A percentile compares a stretch with the other conserved stretches of the same genome.
These are phyloP conservation scores for Hymenoscyphus repandus DNA, from an alignment of 2,329 filamentous ascomycete genomes.

Conservation along the genomic window DNA sequence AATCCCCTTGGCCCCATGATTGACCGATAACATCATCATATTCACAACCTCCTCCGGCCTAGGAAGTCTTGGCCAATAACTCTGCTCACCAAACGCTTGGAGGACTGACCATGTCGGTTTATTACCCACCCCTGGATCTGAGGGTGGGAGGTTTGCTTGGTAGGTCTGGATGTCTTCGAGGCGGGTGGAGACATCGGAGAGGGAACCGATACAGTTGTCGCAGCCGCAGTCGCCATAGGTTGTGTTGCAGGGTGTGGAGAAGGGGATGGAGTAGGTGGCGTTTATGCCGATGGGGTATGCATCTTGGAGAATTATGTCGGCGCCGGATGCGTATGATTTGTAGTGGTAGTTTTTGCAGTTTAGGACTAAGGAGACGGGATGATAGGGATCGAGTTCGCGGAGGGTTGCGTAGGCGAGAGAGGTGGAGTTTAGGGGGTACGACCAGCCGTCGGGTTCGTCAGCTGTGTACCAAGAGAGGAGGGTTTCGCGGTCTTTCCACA, in stretches of 20 bases:
- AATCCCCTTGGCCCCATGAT: constrained; percentile 44
- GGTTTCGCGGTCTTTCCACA: constrained; percentile 30
- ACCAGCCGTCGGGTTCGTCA: constrained; percentile 41
- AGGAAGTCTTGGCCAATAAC: constrained; percentile 42
- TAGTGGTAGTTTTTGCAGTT: constrained; percentile 49
- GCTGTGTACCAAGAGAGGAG: constrained; percentile 47
- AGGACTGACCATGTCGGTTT: constrained; percentile 45
- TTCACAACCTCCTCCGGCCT: constrained; percentile 39
- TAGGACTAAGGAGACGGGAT: constrained; percentile 43
- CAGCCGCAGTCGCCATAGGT: constrained; percentile 47
- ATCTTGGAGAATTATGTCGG: constrained; percentile 45
- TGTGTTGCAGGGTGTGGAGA: constrained; percentile 41
- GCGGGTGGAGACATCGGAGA: constrained; percentile 32
- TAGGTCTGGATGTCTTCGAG: constrained; percentile 37
- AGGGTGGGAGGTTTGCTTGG: constrained; percentile 31
- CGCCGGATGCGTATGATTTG: constrained; percentile 39
- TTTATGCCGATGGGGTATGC: constrained; percentile 45
- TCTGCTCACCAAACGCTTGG: constrained; percentile 43
- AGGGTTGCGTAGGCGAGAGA: constrained; percentile 37
- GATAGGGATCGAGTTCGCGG: constrained; percentile 42
- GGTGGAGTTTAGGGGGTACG: constrained; percentile 38
- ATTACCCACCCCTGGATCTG: constrained; percentile 9
- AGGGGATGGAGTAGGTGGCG: constrained; percentile 38
- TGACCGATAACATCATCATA: constrained; percentile 42
- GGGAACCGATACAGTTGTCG: constrained; percentile 37